Percentiles rank a stretch among this genome's conserved stretches.
Evolutionary conservation across 257 asterid genomes (phyloP).

Genomic region (Solanum phureja): DNA sequence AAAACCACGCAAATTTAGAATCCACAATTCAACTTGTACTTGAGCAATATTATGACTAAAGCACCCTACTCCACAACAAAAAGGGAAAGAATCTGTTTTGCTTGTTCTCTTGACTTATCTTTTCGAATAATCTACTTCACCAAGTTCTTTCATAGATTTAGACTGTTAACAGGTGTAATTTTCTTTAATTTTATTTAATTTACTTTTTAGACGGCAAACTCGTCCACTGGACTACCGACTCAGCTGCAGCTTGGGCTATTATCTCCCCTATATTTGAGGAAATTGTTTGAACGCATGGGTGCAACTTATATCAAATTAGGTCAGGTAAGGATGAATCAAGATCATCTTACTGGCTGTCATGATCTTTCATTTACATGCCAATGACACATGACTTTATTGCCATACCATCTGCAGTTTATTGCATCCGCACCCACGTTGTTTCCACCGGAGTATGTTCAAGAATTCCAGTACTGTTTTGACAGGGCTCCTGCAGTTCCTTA

Average conservation of each 20-base stretch:
- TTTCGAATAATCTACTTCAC: neutral
- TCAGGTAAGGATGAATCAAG: slow-evolving; percentile 43
- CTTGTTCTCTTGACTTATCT: neutral
- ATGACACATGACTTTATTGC: neutral
- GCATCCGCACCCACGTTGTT: slow-evolving; percentile 96
- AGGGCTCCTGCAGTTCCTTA: slow-evolving; percentile 82
- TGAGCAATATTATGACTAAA: neutral
- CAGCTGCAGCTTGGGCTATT: slow-evolving; percentile 89
- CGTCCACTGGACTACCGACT: slow-evolving; percentile 49
- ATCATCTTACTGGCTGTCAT: neutral
- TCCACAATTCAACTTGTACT: neutral
- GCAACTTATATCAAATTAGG: slow-evolving; percentile 95
- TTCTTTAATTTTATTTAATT: neutral
- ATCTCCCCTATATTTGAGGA: slow-evolving; percentile 84
- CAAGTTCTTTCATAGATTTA: neutral
- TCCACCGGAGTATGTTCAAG: slow-evolving; percentile 91
- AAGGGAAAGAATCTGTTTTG: neutral
- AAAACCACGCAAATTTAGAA: neutral
- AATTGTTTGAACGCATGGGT: slow-evolving; percentile 90
- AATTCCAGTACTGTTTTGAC: slow-evolving; percentile 93
- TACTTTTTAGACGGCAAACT: slow-evolving; percentile 46
- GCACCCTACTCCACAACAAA: neutral
- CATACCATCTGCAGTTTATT: slow-evolving; percentile 51
- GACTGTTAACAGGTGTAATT: neutral
- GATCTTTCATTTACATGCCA: neutral